phyloP scores from a whole-genome alignment of 257 asterid species.

The Oldenlandia corymbosa region DNA sequence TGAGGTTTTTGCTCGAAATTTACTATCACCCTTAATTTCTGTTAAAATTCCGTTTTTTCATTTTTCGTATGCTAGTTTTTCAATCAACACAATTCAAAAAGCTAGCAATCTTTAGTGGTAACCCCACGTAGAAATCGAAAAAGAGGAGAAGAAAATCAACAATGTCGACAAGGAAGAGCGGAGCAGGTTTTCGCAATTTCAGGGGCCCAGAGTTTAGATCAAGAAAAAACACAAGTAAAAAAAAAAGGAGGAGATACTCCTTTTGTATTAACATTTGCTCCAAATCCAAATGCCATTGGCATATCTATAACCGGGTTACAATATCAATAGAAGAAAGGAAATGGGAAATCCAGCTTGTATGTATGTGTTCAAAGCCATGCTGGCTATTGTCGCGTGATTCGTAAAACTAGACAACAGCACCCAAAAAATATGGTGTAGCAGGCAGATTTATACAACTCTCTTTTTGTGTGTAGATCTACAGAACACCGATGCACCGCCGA shows the following conservation, averaged over 20 bases:
- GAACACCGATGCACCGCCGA: not conserved
- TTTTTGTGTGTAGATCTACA: not conserved
- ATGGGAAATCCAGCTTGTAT: not conserved
- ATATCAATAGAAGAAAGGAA: not conserved
- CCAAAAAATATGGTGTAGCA: not conserved
- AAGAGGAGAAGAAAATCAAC: too few species aligned
- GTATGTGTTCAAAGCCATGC: not conserved
- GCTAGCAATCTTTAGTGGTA: too few species aligned
- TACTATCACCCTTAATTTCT: too few species aligned
- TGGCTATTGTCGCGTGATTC: not conserved
- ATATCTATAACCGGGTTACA: not conserved
- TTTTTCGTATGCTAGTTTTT: not conserved
- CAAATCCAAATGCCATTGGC: conserved; percentile 12
- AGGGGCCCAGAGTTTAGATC: too few species aligned
- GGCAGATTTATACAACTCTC: not conserved
- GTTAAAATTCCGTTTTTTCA: too few species aligned
- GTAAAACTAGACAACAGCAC: conserved; percentile 7
- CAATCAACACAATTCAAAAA: too few species aligned
- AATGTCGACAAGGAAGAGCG: too few species aligned
- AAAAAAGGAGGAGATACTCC: not conserved
- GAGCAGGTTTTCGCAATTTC: too few species aligned
- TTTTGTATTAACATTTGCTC: conserved; percentile 7
- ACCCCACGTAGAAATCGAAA: too few species aligned
- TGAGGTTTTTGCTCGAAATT: too few species aligned
- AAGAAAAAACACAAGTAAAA: not conserved